Conservation (phyloP, 495 filamentous ascomycete species). For the Aspergillus bertholletiae region DNA sequence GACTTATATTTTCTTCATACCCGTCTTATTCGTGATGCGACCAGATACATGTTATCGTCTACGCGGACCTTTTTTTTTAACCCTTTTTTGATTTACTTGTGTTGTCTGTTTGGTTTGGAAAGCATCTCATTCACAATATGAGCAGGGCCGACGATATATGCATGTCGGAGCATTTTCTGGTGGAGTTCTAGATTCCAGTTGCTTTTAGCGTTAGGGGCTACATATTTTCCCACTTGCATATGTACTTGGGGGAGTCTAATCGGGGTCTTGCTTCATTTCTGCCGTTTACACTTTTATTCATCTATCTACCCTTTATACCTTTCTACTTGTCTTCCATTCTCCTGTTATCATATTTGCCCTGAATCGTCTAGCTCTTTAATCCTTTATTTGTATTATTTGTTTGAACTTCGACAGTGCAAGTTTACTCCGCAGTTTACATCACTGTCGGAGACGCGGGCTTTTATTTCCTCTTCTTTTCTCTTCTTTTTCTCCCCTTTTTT, state of each 20-base stretch:
- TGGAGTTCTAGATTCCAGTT: slow-evolving; percentile 16
- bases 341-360: background rate
- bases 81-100: slow-evolving; percentile 2
- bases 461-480: background rate
- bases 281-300: too few relatives aligned
- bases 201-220: slow-evolving; percentile 16
- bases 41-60: slow-evolving; percentile 3
- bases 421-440: background rate
- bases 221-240: slow-evolving; percentile 14
- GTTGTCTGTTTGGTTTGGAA: background rate
- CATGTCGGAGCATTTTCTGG: slow-evolving; percentile 16
- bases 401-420: background rate
- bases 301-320: background rate
- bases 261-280: slow-evolving; percentile 2
- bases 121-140: slow-evolving; percentile 7
- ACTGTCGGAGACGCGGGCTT: background rate
- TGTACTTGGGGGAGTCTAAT: slow-evolving; percentile 12
- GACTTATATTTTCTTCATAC: slow-evolving; percentile 16
- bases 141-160: slow-evolving; percentile 8
- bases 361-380: slow-evolving; percentile 1
- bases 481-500: background rate
- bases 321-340: background rate
- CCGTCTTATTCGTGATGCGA: slow-evolving; percentile 16
- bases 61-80: slow-evolving; percentile 4
- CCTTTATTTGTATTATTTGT: slow-evolving; percentile 1